phyloP scores from a whole-genome alignment of 169 alveolate genomes.

The Eimeria necatrix region DNA sequence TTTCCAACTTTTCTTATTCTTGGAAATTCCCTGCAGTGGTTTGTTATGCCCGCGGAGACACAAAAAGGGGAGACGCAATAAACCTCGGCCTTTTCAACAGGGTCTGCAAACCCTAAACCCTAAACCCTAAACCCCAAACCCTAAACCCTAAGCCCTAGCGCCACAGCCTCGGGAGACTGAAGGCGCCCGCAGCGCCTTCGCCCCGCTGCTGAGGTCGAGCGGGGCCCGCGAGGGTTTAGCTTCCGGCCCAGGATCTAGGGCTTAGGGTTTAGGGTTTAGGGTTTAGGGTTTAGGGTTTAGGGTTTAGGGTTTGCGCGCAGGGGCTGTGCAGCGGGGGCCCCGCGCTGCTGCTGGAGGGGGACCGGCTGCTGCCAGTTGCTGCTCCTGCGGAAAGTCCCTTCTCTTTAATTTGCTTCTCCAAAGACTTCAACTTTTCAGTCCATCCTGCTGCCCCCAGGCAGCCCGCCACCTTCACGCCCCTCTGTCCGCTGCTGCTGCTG shows the following conservation, averaged over 20 bases:
- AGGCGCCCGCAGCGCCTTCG: no score
- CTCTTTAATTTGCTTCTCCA: neutral
- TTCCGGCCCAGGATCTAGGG: neutral
- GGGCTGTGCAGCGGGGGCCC: no score
- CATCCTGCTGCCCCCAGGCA: conserved; percentile 38
- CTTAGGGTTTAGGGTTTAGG: neutral
- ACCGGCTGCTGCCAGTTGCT: conserved; percentile 21
- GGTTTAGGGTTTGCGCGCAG: conserved; percentile 37
- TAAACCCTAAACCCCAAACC: conserved; percentile 48
- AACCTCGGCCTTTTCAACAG: neutral
- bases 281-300: conserved; percentile 20
- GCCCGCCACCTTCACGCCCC: conserved; percentile 62
- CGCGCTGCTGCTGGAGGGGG: no score
- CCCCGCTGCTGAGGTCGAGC: no score
- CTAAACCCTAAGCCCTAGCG: conserved; percentile 6
- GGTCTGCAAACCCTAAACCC: neutral
- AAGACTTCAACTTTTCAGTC: conserved; percentile 36
- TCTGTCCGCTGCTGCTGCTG: conserved; percentile 49
- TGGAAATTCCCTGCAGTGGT: conserved; percentile 61
- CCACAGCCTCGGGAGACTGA: no score
- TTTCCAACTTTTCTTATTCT: conserved; percentile 26
- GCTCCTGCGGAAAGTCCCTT: neutral
- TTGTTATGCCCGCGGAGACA: conserved; percentile 42
- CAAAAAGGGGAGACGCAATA: neutral
- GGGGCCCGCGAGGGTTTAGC: neutral